Conservation (phyloP, 352 stramenopile species). For the Phytophthora pluvialis region DNA sequence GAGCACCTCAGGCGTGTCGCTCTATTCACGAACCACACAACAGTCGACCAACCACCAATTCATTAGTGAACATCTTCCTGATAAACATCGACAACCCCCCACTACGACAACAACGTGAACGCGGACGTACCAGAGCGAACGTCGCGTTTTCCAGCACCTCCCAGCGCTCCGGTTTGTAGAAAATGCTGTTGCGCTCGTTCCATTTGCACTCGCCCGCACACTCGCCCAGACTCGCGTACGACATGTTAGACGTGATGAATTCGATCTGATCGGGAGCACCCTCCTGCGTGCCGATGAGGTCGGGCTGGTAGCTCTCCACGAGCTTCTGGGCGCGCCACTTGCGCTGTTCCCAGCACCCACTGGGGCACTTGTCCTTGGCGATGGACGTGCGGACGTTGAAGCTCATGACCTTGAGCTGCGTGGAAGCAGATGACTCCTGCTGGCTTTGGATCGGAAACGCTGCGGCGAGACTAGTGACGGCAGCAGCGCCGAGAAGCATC, state of each 20-base stretch:
- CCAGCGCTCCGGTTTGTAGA: conserved; percentile 55
- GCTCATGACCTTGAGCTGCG: conserved; percentile 61
- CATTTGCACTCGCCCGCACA: conserved; percentile 56
- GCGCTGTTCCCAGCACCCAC: conserved; percentile 61
- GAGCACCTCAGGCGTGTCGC: conserved; percentile 53
- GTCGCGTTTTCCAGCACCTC: conserved; percentile 48
- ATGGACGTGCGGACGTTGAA: conserved; percentile 69
- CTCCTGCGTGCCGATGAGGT: conserved; percentile 73
- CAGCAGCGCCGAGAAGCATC: conserved; percentile 4
- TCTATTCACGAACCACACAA: conserved; percentile 30
- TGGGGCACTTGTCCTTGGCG: conserved; percentile 57
- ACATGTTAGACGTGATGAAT: conserved; percentile 50
- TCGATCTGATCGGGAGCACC: conserved; percentile 52
- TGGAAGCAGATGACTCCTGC: not conserved
- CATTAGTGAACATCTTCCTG: not conserved
- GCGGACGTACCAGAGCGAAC: conserved; percentile 58
- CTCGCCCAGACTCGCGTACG: conserved; percentile 54
- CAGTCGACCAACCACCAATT: not conserved
- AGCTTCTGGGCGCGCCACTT: conserved; percentile 47
- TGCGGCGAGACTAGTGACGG: not conserved
- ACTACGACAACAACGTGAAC: not conserved
- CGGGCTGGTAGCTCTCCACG: conserved; percentile 49
- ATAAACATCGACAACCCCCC: no score
- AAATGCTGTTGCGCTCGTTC: conserved; percentile 75
- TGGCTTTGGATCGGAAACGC: conserved; percentile 5